These are phyloP conservation scores for Hydnomerulius pinastri DNA, from an alignment of 768 basidiomycete genomes.

Conservation along the genomic window DNA sequence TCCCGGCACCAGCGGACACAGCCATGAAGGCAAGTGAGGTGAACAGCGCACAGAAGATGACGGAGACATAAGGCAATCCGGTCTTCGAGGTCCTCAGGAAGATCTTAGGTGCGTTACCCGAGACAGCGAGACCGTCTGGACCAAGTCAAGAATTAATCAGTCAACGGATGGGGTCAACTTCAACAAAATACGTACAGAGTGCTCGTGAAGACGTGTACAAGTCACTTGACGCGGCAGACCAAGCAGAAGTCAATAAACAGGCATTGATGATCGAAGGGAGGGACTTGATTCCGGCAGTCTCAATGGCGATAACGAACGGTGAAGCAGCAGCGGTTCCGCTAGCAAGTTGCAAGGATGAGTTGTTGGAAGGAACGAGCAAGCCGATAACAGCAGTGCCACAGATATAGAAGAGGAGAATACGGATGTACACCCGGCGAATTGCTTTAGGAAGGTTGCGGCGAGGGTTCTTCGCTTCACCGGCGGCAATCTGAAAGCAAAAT, in stretches of 20 bases:
- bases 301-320: slow-evolving; percentile 91
- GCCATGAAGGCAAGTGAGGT: slow-evolving; percentile 82
- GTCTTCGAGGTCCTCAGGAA: slow-evolving; percentile 68
- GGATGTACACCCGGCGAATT: slow-evolving; percentile 63
- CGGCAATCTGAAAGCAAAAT: slow-evolving; percentile 63
- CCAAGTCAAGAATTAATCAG: slow-evolving; percentile 3
- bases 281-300: slow-evolving; percentile 80
- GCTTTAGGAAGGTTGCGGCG: slow-evolving; percentile 60
- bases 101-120: slow-evolving; percentile 80
- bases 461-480: slow-evolving; percentile 91
- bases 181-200: slow-evolving; percentile 63
- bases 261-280: slow-evolving; percentile 85
- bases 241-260: slow-evolving; percentile 83
- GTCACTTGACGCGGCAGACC: slow-evolving; percentile 90
- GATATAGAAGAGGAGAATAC: slow-evolving; percentile 84
- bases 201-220: slow-evolving; percentile 88
- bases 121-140: slow-evolving; percentile 75
- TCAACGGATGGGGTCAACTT: background rate
- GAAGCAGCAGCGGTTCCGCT: slow-evolving; percentile 68
- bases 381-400: slow-evolving; percentile 75
- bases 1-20: slow-evolving; percentile 60
- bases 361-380: slow-evolving; percentile 76
- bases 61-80: slow-evolving; percentile 77
- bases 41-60: slow-evolving; percentile 70
- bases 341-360: slow-evolving; percentile 49